Base-by-base conservation (phyloP, 176 grass and related monocot genomes). In the Lolium multiflorum region DNA sequence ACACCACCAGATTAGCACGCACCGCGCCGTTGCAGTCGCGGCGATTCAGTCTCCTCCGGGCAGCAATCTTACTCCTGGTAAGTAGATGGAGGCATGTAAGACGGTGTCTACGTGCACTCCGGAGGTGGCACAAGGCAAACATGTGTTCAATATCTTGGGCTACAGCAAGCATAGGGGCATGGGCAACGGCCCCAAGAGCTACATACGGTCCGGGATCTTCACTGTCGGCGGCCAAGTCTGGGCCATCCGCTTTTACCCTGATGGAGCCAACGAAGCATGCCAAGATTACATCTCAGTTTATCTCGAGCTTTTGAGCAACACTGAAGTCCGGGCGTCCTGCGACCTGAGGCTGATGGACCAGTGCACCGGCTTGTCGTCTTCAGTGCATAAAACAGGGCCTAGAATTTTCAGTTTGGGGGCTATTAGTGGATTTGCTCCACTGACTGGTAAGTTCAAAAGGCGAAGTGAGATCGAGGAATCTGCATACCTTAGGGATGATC, bases 131-230 rank as follows among this genome's bases (percentile, higher is more conserved):
- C 20, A 47, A 72, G 69, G 69, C 4, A 72, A 10, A 6, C 69
- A 72, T 47, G 69, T 47, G 41, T 72, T 72, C 11, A 0, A 72
- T 22, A 24, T 72, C 69, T 0, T 24, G 11, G 69, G 69, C 12
- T 72, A 72, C 69, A 72, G 69, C 69, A 72, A 72, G 20, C 41
- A 72, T 11, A 72, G 5, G 41, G 69, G 41, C 41, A 47, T 72
- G 69, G 69, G 39, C 20, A 46, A 47, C 0, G 39, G 13, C 20
- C 1, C 35, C 35, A 2, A 41, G 0, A 46, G 69, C 68, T 71
- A 21, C 69, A 47, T 72, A 46, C 11, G 10, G n/a, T 72, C 69
- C 69, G 11, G 10, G 10, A 46, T 13, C 0, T 71, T 71, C 41
- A 22, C 20, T 0, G 39, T 72, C 20, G 69, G 41, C 69, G 20